Conservation (phyloP, 2,329 filamentous ascomycete species). For the Epichloe festucae region DNA sequence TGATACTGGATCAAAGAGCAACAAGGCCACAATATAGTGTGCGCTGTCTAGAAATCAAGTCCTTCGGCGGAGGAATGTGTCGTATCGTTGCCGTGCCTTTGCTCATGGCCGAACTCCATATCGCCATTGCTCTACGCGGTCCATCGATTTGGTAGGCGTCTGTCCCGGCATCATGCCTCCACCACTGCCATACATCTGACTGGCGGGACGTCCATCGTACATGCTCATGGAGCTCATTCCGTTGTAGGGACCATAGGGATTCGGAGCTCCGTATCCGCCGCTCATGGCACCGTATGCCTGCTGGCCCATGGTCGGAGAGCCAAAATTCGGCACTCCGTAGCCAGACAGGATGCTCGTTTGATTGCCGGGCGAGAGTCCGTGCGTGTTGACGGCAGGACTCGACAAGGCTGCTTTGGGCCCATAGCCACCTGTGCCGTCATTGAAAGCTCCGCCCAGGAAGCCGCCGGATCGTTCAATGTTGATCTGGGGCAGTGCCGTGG, state of each 20-base stretch:
- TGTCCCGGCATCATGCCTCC: slow-evolving; percentile 16
- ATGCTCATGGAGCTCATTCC: slow-evolving; percentile 9
- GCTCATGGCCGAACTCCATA: slow-evolving; percentile 25
- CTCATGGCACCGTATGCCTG: slow-evolving; percentile 14
- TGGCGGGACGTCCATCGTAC: slow-evolving; percentile 9
- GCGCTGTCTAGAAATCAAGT: not conserved
- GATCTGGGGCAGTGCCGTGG: slow-evolving; percentile 23
- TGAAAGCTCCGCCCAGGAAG: slow-evolving; percentile 40
- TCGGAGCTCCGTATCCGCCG: slow-evolving; percentile 10
- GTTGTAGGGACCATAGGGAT: slow-evolving; percentile 5
- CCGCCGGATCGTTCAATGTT: slow-evolving; percentile 27
- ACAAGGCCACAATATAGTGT: no score
- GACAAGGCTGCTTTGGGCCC: slow-evolving; percentile 15
- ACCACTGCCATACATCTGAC: slow-evolving; percentile 16
- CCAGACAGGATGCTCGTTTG: slow-evolving; percentile 17
- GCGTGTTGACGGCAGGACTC: slow-evolving; percentile 15
- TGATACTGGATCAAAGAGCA: no score
- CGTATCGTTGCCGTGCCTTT: not conserved
- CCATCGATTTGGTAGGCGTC: slow-evolving; percentile 15
- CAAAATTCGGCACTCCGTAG: slow-evolving; percentile 13
- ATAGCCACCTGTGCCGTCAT: slow-evolving; percentile 35
- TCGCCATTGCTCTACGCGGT: slow-evolving; percentile 30
- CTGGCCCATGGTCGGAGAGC: slow-evolving; percentile 7
- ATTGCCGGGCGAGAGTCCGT: slow-evolving; percentile 14
- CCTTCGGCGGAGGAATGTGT: not conserved